Percentiles rank a stretch among this genome's conserved stretches.
phyloP scores from a whole-genome alignment of 495 filamentous ascomycete species.

The Sordaria brevicollis region DNA sequence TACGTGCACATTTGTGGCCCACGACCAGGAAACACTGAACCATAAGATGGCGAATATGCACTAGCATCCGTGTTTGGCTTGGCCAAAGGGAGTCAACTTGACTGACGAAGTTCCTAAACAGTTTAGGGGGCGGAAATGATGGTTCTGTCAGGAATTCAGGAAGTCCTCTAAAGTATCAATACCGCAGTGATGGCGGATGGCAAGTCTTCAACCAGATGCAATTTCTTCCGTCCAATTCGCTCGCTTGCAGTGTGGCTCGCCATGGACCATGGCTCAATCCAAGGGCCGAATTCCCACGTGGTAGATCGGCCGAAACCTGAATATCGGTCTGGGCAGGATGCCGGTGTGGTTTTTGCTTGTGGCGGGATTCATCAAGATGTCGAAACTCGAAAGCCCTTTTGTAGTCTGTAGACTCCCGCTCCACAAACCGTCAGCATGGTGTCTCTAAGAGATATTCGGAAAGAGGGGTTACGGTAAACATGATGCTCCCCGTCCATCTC shows the following conservation, averaged over 20 bases:
- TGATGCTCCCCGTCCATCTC: background rate
- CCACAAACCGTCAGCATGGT: background rate
- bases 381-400: background rate
- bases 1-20: background rate
- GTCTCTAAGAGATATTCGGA: background rate
- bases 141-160: background rate
- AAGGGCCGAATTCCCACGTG: background rate
- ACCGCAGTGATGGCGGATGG: background rate
- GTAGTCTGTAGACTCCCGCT: background rate
- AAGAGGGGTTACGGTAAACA: background rate
- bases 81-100: background rate
- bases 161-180: background rate
- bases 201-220: background rate
- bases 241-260: background rate
- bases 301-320: background rate
- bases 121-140: background rate
- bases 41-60: background rate
- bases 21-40: background rate
- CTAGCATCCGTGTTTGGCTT: background rate
- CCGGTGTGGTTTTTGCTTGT: background rate
- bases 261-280: no score
- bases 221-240: background rate
- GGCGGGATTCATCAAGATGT: background rate
- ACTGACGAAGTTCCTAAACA: background rate
- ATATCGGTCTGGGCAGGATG: background rate